Evolutionary conservation across 2,329 filamentous ascomycete species (phyloP).

Genomic region (Raffaelea deltoideospora): DNA sequence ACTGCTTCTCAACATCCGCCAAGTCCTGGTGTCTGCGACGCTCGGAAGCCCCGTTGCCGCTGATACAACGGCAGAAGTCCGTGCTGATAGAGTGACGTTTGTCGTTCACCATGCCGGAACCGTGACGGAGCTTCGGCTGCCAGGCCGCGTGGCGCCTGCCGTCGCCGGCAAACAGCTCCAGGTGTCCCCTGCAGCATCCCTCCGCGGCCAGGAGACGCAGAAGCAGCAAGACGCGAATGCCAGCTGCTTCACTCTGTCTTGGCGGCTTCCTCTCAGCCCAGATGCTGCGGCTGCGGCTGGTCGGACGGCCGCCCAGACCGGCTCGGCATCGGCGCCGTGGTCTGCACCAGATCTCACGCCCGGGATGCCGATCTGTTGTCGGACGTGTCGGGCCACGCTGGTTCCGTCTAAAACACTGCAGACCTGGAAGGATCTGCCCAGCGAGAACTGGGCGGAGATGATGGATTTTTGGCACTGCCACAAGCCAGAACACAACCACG

Average conservation of each 20-base stretch:
- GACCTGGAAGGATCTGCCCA: constrained; percentile 83
- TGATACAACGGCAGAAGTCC: constrained; percentile 27
- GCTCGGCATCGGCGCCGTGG: constrained; percentile 30
- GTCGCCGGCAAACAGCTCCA: constrained; percentile 13
- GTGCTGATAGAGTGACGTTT: constrained; percentile 28
- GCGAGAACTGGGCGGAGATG: constrained; percentile 98
- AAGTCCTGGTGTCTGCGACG: constrained; percentile 42
- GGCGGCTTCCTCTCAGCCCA: constrained; percentile 32
- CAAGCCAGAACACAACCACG: constrained; percentile 51
- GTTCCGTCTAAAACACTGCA: constrained; percentile 24
- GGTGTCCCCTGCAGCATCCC: constrained; percentile 13
- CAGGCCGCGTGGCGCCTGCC: constrained; percentile 21
- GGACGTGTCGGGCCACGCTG: constrained; percentile 22
- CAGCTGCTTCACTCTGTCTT: constrained; percentile 15
- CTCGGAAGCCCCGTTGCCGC: constrained; percentile 27
- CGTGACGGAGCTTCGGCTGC: constrained; percentile 23
- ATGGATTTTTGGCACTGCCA: constrained; percentile 99
- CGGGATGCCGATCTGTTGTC: constrained; percentile 25
- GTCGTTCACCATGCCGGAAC: constrained; percentile 30
- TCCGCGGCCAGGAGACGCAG: constrained; percentile 9
- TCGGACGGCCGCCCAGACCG: constrained; percentile 9
- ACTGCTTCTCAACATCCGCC: constrained; percentile 47
- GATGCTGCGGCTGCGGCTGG: constrained; percentile 11
- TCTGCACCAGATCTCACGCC: constrained; percentile 31
- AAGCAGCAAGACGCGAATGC: constrained; percentile 8